Conservation (phyloP, 176 grass and related monocot genomes). For the Paspalum vaginatum region DNA sequence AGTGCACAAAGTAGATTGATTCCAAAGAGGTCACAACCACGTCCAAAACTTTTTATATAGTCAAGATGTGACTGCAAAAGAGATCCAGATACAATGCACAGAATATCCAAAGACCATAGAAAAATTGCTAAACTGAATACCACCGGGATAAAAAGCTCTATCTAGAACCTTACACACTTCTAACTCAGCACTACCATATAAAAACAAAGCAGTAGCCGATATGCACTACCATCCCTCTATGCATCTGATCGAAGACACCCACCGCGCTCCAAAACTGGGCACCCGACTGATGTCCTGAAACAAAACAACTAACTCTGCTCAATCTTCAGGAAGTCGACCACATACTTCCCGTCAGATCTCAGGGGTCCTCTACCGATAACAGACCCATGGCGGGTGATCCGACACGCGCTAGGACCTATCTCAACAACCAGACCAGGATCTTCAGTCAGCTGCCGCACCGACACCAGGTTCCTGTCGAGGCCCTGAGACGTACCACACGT, state of each 20-base stretch:
- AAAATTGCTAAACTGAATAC: background rate
- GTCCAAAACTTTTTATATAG: background rate
- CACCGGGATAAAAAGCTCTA: background rate
- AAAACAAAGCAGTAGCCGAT: background rate
- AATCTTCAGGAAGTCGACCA: background rate
- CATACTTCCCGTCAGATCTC: background rate
- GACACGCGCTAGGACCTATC: background rate
- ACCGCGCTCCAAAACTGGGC: too few species aligned
- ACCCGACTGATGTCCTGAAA: too few species aligned
- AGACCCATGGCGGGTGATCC: background rate
- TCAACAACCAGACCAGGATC: background rate
- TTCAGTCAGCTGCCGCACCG: background rate
- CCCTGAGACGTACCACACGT: slow-evolving; percentile 2
- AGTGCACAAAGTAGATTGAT: background rate
- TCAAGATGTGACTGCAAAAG: background rate
- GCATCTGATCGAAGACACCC: too few species aligned
- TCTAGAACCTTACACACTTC: background rate
- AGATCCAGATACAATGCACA: background rate
- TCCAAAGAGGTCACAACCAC: background rate
- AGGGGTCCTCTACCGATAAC: background rate
- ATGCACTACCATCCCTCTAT: background rate
- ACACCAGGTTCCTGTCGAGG: background rate
- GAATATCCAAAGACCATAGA: background rate
- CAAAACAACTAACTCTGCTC: background rate
- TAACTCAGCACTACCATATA: background rate